Evolutionary conservation across 768 basidiomycete species (phyloP), one percentile per base, ranked within the genome.

Genomic region (Amanita thiersii): DNA sequence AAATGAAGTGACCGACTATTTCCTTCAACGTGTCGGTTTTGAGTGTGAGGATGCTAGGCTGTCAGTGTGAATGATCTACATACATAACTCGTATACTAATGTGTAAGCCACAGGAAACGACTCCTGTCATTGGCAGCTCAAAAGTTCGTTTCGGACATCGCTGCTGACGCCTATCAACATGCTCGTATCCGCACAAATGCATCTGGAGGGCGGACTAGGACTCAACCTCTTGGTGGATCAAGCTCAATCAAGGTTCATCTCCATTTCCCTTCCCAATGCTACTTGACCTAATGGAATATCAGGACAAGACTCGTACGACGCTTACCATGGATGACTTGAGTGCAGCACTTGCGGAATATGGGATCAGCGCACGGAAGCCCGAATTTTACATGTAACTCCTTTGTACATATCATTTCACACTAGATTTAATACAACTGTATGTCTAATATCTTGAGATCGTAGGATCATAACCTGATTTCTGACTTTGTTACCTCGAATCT

Each of bases 311-410:
- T 29, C 79, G 87, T 47, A 97, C 94, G 29, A 88, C 91, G 0
- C 63, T 99, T 49, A 96, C 90, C 14, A 97, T 98, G 92, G 96
- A 99, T 40, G 96, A 99, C 56, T 70, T 99, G 25, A 87, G 86
- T 45, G 71, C 90, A 4, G 96, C 96, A 1, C 73, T 99, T 23
- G 73, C 75, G n/a, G 96, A 99, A 61, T 96, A 98, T 53, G 94
- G 94, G 4, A 90, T 99, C 53, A 92, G 86, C 50, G 75, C 89
- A 10, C 81, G 85, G 57, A 94, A 96, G 52, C 91, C 94, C 11
- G 92, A 97, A 47, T 97, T 91, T 61, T 97, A 86, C 62, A 70
- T 91, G 62, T 91, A 66, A 58, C 49, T 39, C 40, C 23, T 21
- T 14, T 9, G 11, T 14, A 15, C 14, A 14, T 35, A 23, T 25